These are phyloP conservation scores for Nigrograna mackinnonii DNA, from an alignment of 2,329 filamentous ascomycete species.

Conservation along the genomic window DNA sequence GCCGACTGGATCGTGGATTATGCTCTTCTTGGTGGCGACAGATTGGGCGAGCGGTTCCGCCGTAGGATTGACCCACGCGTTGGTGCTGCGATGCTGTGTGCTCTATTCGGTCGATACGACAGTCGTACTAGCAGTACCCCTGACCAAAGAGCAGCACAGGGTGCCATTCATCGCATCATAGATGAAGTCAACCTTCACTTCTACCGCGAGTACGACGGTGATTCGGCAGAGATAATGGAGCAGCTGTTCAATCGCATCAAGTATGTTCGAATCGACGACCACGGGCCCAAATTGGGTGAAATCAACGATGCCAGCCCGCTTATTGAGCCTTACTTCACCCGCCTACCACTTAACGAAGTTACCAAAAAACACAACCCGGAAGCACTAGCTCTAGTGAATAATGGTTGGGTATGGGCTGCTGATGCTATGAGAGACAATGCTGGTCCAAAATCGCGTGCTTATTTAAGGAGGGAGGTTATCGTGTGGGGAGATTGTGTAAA, in stretches of 20 bases:
- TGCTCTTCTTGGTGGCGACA: slow-evolving; percentile 71
- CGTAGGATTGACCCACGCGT: slow-evolving; percentile 71
- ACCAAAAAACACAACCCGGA: slow-evolving; percentile 77
- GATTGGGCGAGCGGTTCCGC: slow-evolving; percentile 78
- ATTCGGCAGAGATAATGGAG: slow-evolving; percentile 80
- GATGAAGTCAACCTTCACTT: slow-evolving; percentile 85
- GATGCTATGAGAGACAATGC: slow-evolving; percentile 94
- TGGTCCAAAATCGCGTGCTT: slow-evolving; percentile 85
- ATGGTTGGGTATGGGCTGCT: slow-evolving; percentile 98
- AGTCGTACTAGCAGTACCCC: slow-evolving; percentile 52
- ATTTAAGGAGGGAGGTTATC: slow-evolving; percentile 93
- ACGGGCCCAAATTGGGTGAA: slow-evolving; percentile 83
- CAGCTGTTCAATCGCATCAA: slow-evolving; percentile 95
- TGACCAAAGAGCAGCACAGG: slow-evolving; percentile 56
- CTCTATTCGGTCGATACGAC: slow-evolving; percentile 71
- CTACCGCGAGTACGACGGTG: slow-evolving; percentile 89
- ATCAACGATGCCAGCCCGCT: slow-evolving; percentile 78
- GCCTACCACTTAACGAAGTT: slow-evolving; percentile 76
- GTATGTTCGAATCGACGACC: slow-evolving; percentile 88
- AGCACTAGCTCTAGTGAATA: slow-evolving; percentile 85
- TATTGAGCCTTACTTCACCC: slow-evolving; percentile 93
- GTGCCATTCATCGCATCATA: slow-evolving; percentile 64
- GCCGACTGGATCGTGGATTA: slow-evolving; percentile 69
- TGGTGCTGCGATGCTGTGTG: slow-evolving; percentile 69
- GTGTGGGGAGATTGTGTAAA: slow-evolving; percentile 99